Evolutionary conservation across 1,284 basidiomycete genomes (phyloP), one percentile per base, ranked within the genome.

Genomic region (Lentinula novae-zelandiae): DNA sequence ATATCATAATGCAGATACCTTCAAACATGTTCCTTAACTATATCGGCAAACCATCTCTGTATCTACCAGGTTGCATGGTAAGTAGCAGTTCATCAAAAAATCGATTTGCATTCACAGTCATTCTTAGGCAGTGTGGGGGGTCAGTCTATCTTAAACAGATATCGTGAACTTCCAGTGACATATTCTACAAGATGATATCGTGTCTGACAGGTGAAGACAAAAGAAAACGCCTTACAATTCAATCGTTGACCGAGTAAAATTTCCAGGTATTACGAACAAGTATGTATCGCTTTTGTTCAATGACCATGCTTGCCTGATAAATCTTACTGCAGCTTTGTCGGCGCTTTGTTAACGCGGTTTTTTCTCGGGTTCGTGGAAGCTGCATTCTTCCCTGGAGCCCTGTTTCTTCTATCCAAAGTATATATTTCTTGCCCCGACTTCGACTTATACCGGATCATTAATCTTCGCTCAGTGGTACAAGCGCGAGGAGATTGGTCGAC

Each of bases 1-100:
- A 58, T 39, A 58, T 58, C 22, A 52, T 58, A 10, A 58, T 58
- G 57, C 57, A 58, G 40, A 58, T 38, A 46, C 51, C 51, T n/a
- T 53, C 51, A 34, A 88, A 89, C 68, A 87, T 88, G 82, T 79
- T 87, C 62, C 71, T 90, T 60, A 86, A 90, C 69, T 81, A 79
- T 67, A 83, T 88, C 34, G 87, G 85, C 20, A 82, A 80, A 61
- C 90, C 90, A 0, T 89, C 87, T 0, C 66, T 88, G 55, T 90
- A 90, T 71, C 77, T 92, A 3, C 86, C 87, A 0, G 64, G 67
- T 38, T 88, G 86, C 65, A 90, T 92, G 83, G 73, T 83, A 36
- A 66, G 86, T 38, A 17, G 13, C 90, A 88, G 87, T 87, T 87
- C 2, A 73, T 75, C 20, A 20, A n/a, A 5, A 17, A 1, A 12